These are phyloP conservation scores for Talaromyces ruber DNA, from an alignment of 495 filamentous ascomycete genomes.

Conservation along the genomic window DNA sequence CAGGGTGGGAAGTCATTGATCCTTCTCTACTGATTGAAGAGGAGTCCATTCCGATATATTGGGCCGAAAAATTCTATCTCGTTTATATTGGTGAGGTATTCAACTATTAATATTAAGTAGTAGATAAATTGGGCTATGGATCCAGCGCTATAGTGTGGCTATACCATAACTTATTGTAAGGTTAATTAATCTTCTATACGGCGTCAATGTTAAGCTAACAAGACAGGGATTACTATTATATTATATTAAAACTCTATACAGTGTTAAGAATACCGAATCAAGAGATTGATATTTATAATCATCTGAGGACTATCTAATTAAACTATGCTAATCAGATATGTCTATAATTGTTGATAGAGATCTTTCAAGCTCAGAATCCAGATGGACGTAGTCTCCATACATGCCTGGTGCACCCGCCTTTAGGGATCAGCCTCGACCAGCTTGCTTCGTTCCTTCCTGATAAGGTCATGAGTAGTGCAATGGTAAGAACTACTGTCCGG, in stretches of 20 bases:
- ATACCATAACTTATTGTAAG: conserved; percentile 34
- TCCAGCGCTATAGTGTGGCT: conserved; percentile 44
- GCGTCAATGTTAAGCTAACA: conserved; percentile 7
- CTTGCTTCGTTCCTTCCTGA: conserved; percentile 16
- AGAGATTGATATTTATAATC: not conserved
- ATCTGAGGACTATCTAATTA: not conserved
- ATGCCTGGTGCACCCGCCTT: conserved; percentile 18
- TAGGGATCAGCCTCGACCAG: conserved; percentile 21
- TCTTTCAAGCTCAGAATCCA: not conserved
- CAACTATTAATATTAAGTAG: conserved; percentile 28
- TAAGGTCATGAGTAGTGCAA: conserved; percentile 10
- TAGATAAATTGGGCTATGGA: conserved; percentile 41
- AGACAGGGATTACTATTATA: conserved; percentile 20
- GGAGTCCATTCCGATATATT: conserved; percentile 17
- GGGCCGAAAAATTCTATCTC: conserved; percentile 24
- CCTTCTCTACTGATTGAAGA: conserved; percentile 14
- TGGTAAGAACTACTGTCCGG: conserved; percentile 16
- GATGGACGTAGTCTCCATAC: not conserved
- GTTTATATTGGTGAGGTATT: conserved; percentile 37
- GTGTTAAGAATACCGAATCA: not conserved
- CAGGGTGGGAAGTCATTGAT: conserved; percentile 13
- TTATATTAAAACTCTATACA: conserved; percentile 7
- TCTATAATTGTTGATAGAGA: not conserved
- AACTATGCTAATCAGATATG: not conserved
- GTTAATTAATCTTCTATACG: conserved; percentile 5